phyloP scores from a whole-genome alignment of 768 basidiomycete species.

The Panus rudis region DNA sequence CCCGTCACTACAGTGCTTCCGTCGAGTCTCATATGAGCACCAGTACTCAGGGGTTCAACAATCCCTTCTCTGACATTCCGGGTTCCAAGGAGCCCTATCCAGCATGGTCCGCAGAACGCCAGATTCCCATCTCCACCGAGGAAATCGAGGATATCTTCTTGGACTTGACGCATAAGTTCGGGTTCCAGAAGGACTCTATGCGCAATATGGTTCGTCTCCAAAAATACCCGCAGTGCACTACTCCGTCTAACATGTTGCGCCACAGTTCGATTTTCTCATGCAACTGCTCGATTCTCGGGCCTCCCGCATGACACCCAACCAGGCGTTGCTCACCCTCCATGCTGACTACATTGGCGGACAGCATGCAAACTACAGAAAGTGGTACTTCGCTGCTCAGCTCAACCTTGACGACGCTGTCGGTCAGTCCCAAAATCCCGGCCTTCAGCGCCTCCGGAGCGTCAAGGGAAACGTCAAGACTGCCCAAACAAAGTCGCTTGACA shows the following conservation, averaged over 20 bases:
- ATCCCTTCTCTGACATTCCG: constrained; percentile 22
- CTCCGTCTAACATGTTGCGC: constrained; percentile 9
- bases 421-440: constrained; percentile 86
- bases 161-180: constrained; percentile 97
- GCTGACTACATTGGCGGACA: constrained; percentile 99
- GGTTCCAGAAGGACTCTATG: constrained; percentile 95
- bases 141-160: constrained; percentile 99
- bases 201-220: constrained; percentile 73
- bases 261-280: constrained; percentile 95
- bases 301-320: constrained; percentile 96
- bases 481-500: constrained; percentile 79
- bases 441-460: constrained; percentile 82
- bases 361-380: constrained; percentile 98
- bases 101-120: constrained; percentile 88
- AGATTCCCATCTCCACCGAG: constrained; percentile 94
- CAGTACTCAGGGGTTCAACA: constrained; percentile 17
- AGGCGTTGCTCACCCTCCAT: constrained; percentile 92
- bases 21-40: constrained; percentile 28
- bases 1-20: constrained; percentile 26
- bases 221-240: constrained; percentile 4
- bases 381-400: constrained; percentile 99
- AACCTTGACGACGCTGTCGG: constrained; percentile 99
- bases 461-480: constrained; percentile 53
- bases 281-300: constrained; percentile 94
- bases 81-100: constrained; percentile 68